Evolutionary conservation across 2,329 filamentous ascomycete species (phyloP).

Genomic region (Arthrobotrys pseudoclavata): DNA sequence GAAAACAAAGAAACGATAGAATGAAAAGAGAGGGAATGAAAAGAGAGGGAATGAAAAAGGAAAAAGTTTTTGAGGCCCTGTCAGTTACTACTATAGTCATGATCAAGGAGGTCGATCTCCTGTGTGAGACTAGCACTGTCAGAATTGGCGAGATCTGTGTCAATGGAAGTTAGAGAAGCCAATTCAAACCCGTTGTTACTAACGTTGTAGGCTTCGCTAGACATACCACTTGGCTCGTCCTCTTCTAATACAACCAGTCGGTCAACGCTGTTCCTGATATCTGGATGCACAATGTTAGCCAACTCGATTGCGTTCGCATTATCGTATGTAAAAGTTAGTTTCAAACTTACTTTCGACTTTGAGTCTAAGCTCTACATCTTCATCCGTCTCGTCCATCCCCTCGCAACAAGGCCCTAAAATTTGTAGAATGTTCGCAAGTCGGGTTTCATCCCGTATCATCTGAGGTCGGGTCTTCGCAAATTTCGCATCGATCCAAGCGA

Average conservation of each 20-base stretch:
- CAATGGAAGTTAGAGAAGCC: conserved; percentile 18
- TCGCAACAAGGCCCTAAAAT: conserved; percentile 48
- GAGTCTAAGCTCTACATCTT: conserved; percentile 51
- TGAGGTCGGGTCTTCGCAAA: conserved; percentile 51
- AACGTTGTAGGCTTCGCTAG: neutral
- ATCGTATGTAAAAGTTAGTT: neutral
- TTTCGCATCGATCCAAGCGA: conserved; percentile 55
- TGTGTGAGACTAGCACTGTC: conserved; percentile 58
- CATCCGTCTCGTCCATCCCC: conserved; percentile 34
- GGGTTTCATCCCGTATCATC: conserved; percentile 57
- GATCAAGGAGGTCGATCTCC: conserved; percentile 58
- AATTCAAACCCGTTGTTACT: conserved; percentile 11
- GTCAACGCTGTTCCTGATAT: conserved; percentile 58
- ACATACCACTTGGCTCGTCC: conserved; percentile 58
- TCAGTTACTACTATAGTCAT: conserved; percentile 59
- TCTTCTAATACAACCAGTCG: conserved; percentile 56
- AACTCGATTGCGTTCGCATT: neutral
- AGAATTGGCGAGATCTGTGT: conserved; percentile 57
- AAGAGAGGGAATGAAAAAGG: conserved; percentile 1
- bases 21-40: neutral
- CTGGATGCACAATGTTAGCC: conserved; percentile 16
- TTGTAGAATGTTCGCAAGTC: conserved; percentile 49
- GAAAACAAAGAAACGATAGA: neutral
- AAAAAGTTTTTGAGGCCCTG: neutral
- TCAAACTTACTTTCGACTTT: conserved; percentile 56